These are phyloP conservation scores for Nannizzia gypsea DNA, from an alignment of 2,329 filamentous ascomycete species.

Conservation along the genomic window DNA sequence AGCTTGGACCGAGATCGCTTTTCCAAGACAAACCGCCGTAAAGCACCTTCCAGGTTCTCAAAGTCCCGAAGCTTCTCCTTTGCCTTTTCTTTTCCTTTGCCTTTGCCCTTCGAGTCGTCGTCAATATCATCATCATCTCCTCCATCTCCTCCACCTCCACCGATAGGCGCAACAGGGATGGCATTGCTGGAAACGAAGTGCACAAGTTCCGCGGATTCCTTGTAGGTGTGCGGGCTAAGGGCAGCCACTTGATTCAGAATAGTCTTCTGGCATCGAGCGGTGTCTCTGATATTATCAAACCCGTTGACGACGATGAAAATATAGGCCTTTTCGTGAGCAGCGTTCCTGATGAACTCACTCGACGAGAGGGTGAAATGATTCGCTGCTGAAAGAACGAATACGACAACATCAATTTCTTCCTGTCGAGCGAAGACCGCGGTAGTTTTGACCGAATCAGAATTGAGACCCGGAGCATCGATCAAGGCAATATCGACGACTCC, in stretches of 20 bases:
- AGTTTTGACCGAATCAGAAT: constrained; percentile 91
- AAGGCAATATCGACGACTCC: constrained; percentile 95
- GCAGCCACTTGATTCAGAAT: constrained; percentile 79
- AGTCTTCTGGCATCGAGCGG: constrained; percentile 80
- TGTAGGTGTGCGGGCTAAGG: constrained; percentile 84
- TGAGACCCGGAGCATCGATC: constrained; percentile 91
- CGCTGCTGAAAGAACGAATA: constrained; percentile 93
- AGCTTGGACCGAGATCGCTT: constrained; percentile 92
- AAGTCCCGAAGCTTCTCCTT: constrained; percentile 83
- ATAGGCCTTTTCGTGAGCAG: constrained; percentile 92
- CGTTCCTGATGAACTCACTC: constrained; percentile 95
- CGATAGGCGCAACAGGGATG: constrained; percentile 58
- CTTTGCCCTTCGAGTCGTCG: constrained; percentile 21
- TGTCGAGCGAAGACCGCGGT: constrained; percentile 94
- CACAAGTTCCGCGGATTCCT: constrained; percentile 83
- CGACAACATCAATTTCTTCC: constrained; percentile 96
- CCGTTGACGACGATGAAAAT: constrained; percentile 99
- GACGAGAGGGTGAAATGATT: constrained; percentile 97
- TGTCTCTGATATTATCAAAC: constrained; percentile 86
- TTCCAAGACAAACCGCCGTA: constrained; percentile 87
- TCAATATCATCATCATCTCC: constrained; percentile 41
- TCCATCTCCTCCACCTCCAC: constrained; percentile 42
- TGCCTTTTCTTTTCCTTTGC: constrained; percentile 64
- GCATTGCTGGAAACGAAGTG: constrained; percentile 98
- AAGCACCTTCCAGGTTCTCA: constrained; percentile 72